Percentiles rank a stretch among this genome's conserved stretches.
phyloP scores from a whole-genome alignment of 805 yeast species.

The Schizosaccharomyces octosporus region DNA sequence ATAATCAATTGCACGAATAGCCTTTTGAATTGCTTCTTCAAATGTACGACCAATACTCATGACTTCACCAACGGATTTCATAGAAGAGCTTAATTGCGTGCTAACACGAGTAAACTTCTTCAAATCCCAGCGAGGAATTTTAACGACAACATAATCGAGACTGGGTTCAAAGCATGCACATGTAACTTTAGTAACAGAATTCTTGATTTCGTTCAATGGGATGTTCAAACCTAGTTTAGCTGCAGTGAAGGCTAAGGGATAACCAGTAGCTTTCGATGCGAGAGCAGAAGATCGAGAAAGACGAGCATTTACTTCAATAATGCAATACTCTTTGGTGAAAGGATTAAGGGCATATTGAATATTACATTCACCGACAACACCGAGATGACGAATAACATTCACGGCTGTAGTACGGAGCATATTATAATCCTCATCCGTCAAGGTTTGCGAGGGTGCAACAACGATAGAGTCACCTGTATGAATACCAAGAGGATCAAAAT shows the following conservation, averaged over 20 bases:
- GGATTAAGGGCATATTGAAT: constrained; percentile 94
- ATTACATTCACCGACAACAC: constrained; percentile 97
- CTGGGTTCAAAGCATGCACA: constrained; percentile 95
- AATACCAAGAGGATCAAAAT: constrained; percentile 91
- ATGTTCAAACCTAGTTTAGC: constrained; percentile 89
- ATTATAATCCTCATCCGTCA: constrained; percentile 90
- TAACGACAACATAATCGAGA: constrained; percentile 83
- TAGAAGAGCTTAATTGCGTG: constrained; percentile 78
- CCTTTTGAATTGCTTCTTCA: constrained; percentile 88
- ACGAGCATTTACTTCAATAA: constrained; percentile 93
- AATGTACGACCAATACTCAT: constrained; percentile 97
- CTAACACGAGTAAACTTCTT: constrained; percentile 86
- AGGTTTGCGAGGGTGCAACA: constrained; percentile 93
- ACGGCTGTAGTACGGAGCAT: constrained; percentile 95
- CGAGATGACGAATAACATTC: constrained; percentile 88
- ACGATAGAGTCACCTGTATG: constrained; percentile 98
- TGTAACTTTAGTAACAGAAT: constrained; percentile 88
- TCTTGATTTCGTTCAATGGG: constrained; percentile 83
- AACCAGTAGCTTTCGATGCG: constrained; percentile 96
- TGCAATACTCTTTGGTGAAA: constrained; percentile 83
- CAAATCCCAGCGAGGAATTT: constrained; percentile 96
- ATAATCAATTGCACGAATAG: constrained; percentile 87
- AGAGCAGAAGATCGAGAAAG: constrained; percentile 90
- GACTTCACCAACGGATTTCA: constrained; percentile 98
- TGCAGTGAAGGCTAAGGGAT: constrained; percentile 95